Base-by-base conservation (phyloP, 139 green algal genomes). In the Chlamydomonas sphaeroides region DNA sequence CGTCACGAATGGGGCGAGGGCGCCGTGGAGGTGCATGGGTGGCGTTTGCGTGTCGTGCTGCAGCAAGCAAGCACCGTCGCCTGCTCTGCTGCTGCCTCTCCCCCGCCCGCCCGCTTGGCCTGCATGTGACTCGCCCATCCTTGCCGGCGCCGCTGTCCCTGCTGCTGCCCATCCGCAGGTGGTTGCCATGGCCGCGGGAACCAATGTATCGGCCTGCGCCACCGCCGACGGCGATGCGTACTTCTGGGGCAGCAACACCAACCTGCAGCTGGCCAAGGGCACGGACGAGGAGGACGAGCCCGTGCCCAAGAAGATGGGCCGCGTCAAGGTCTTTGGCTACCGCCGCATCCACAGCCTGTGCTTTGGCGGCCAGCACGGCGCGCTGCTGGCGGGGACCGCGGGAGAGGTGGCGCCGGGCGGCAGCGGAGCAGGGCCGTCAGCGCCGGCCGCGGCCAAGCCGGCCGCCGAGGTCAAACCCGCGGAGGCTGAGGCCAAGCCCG, bases 261-360 rank as follows among this genome's bases (percentile, higher is more conserved):
- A 90, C 84, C 88, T 87, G 76, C 94, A 98, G 86, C 89, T 97
- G 65, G 95, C 91, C 69, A 97, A 97, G 81, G 93, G 93, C 39
- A 87, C 94, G 23, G 88, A 90, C n/a, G 93, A 94, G 28, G 91
- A 93, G 48, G 92, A 96, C 72, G 87, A 91, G 66, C 6, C 90
- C 5, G 65, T 94, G 68, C 92, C 93, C 0, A 61, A 88, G 51
- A 90, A 90, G 87, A 71, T 95, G 66, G 83, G 78, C 48, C 79
- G 86, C 49, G 76, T 83, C 53, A 90, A 88, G 86, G 80, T 80
- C 49, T 93, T 94, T 77, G 85, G 87, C 35, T 79, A 89, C 36
- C 62, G 83, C 15, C 62, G 70, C 15, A 86, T 93, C 26, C 6
- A 93, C 57, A 68, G 78, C 68, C 36, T 97, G 45, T 82, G 92